A percentile compares a stretch with the other conserved stretches of the same genome.
phyloP scores from a whole-genome alignment of 2,329 filamentous ascomycete species.

The Curvularia eragrostidis region DNA sequence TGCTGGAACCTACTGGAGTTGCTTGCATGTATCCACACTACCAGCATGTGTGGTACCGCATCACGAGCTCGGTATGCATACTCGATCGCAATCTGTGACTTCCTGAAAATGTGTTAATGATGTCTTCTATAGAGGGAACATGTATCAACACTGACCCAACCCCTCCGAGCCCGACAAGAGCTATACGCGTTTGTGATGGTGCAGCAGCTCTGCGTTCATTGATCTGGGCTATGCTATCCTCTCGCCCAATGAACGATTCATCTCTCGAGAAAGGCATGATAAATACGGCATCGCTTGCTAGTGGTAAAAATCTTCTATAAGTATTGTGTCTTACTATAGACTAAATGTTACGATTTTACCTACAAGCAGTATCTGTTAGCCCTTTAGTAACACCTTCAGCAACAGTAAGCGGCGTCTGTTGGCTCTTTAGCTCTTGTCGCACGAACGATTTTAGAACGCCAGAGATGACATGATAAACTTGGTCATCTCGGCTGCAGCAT shows the following conservation, averaged over 20 bases:
- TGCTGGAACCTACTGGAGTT: slow-evolving; percentile 16
- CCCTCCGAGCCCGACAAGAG: slow-evolving; percentile 20
- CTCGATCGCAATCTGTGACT: slow-evolving; percentile 27
- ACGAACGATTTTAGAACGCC: slow-evolving; percentile 39
- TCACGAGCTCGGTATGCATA: slow-evolving; percentile 16
- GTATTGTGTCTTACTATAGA: slow-evolving; percentile 7
- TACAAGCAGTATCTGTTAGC: slow-evolving; percentile 8
- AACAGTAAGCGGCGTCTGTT: not conserved
- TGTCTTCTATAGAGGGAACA: not conserved
- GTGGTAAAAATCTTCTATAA: slow-evolving; percentile 3
- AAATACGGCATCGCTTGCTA: slow-evolving; percentile 14
- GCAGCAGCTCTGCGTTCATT: slow-evolving; percentile 4
- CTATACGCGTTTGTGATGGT: slow-evolving; percentile 11
- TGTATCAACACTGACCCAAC: not conserved
- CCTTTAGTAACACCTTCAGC: not conserved
- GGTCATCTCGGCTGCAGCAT: slow-evolving; percentile 34
- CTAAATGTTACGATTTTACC: slow-evolving; percentile 9
- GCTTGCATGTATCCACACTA: slow-evolving; percentile 23
- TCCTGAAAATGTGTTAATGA: slow-evolving; percentile 9
- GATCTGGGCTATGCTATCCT: slow-evolving; percentile 14
- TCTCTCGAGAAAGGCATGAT: slow-evolving; percentile 22
- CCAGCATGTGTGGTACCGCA: slow-evolving; percentile 6
- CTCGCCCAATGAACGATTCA: slow-evolving; percentile 19
- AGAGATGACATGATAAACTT: slow-evolving; percentile 40
- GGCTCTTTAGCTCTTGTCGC: slow-evolving; percentile 11